These are phyloP conservation scores for Beauveria asiatica DNA, from an alignment of 2,329 filamentous ascomycete species.

Conservation along the genomic window DNA sequence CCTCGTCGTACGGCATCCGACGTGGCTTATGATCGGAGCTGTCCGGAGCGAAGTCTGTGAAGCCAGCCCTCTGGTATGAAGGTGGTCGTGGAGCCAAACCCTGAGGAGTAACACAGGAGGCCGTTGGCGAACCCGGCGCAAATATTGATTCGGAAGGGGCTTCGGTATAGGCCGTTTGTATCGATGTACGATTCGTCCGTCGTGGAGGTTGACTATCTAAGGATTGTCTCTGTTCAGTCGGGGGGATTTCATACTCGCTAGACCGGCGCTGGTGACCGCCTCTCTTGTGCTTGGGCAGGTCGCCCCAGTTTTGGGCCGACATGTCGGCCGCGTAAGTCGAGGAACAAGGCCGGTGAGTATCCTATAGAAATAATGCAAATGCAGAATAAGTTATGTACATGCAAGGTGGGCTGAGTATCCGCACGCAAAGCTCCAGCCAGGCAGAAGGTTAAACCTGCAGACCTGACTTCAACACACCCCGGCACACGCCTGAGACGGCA, in stretches of 20 bases:
- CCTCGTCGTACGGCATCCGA: conserved; percentile 29
- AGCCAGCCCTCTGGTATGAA: conserved; percentile 42
- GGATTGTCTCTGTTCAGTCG: conserved; percentile 24
- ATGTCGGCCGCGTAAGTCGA: conserved; percentile 6
- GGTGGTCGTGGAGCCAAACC: conserved; percentile 51
- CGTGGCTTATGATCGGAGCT: conserved; percentile 26
- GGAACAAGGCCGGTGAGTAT: neutral
- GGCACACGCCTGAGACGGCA: conserved; percentile 1
- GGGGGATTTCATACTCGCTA: conserved; percentile 19
- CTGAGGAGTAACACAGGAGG: conserved; percentile 39
- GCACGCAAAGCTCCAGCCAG: neutral
- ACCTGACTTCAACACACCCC: neutral
- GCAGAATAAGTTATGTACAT: conserved; percentile 3
- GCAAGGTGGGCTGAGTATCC: neutral
- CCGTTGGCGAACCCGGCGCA: conserved; percentile 48
- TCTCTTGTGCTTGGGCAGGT: conserved; percentile 8
- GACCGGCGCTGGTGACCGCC: conserved; percentile 11
- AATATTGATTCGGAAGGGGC: conserved; percentile 49
- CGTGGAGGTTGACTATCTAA: conserved; percentile 31
- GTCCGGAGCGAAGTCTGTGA: conserved; percentile 30
- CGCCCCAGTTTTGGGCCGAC: conserved; percentile 12
- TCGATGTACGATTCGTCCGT: conserved; percentile 43
- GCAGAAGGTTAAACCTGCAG: neutral
- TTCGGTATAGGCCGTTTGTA: conserved; percentile 48
- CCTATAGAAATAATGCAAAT: neutral